Conservation (phyloP, 805 yeast species). For the Spathaspora sp. region DNA sequence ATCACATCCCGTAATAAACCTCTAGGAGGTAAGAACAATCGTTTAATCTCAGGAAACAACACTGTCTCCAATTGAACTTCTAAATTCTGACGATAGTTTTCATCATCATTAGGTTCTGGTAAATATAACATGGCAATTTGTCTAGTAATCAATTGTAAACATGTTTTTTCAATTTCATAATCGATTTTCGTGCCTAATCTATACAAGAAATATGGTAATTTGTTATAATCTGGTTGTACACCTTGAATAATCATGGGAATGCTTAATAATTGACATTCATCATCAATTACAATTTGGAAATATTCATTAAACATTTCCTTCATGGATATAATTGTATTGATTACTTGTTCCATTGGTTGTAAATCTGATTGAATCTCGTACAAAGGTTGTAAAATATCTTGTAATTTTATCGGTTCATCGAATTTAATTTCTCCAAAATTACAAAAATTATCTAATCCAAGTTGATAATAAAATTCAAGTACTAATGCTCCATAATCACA, state of each 20-base stretch:
- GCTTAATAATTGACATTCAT: constrained; percentile 32
- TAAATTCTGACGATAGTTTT: constrained; percentile 19
- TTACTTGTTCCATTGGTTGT: constrained; percentile 13
- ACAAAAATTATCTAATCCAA: constrained; percentile 71
- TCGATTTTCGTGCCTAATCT: constrained; percentile 56
- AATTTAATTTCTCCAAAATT: constrained; percentile 61
- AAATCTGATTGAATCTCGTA: constrained; percentile 16
- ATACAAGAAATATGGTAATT: constrained; percentile 65
- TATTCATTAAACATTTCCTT: constrained; percentile 79
- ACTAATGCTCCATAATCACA: constrained; percentile 76
- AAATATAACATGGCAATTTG: constrained; percentile 72
- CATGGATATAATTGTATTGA: constrained; percentile 39
- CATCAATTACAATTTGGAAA: constrained; percentile 52
- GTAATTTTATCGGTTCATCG: constrained; percentile 18
- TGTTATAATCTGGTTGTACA: constrained; percentile 57
- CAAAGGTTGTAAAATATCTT: constrained; percentile 36
- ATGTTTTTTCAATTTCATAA: constrained; percentile 65
- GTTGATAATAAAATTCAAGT: constrained; percentile 73
- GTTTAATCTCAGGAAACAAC: constrained; percentile 64
- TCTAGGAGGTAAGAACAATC: constrained; percentile 61
- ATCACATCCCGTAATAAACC: constrained; percentile 52
- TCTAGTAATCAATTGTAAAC: constrained; percentile 60
- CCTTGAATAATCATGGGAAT: constrained; percentile 70
- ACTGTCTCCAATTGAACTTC: constrained; percentile 47
- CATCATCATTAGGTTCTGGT: constrained; percentile 46